Percentiles rank a stretch among this genome's conserved stretches.
Conservation (phyloP, 2,329 filamentous ascomycete genomes). For the Tolypocladium sp. region DNA sequence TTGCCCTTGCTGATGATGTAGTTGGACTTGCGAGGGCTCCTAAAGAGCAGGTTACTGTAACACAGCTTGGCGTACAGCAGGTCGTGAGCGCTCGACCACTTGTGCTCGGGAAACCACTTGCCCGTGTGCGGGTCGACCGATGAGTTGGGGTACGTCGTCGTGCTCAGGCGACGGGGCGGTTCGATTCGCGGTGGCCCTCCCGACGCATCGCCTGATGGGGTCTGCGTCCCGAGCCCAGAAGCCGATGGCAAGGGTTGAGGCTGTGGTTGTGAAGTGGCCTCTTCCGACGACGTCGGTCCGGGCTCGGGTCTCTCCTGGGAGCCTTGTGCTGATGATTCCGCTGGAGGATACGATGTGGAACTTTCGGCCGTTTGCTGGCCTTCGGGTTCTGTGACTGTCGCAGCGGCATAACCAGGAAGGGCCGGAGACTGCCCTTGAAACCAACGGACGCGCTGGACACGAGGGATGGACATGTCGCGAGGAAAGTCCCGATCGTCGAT, state of each 20-base stretch:
- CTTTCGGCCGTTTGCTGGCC: neutral
- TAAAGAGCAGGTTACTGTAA: conserved; percentile 48
- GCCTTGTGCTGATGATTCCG: neutral
- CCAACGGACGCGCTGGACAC: conserved; percentile 44
- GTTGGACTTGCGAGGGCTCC: conserved; percentile 48
- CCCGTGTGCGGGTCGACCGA: conserved; percentile 37
- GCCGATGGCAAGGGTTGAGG: neutral
- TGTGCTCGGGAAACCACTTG: conserved; percentile 48
- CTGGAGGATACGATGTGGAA: neutral
- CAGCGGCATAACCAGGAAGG: conserved; percentile 5
- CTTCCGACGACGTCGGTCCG: conserved; percentile 1
- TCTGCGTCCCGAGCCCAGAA: neutral
- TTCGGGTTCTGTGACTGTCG: neutral
- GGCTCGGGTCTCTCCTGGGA: neutral
- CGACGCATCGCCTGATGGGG: conserved; percentile 2
- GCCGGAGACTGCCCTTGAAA: conserved; percentile 29
- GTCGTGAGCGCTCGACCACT: conserved; percentile 47
- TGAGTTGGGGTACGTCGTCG: conserved; percentile 34
- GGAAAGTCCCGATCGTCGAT: conserved; percentile 62
- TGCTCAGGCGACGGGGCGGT: conserved; percentile 30
- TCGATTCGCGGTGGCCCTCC: conserved; percentile 19
- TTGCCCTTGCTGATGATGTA: conserved; percentile 48
- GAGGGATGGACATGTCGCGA: conserved; percentile 51
- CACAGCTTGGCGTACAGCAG: conserved; percentile 51
- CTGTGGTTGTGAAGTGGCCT: conserved; percentile 2